phyloP scores from a whole-genome alignment of 75 land plant species.

The Larix kaempferi region DNA sequence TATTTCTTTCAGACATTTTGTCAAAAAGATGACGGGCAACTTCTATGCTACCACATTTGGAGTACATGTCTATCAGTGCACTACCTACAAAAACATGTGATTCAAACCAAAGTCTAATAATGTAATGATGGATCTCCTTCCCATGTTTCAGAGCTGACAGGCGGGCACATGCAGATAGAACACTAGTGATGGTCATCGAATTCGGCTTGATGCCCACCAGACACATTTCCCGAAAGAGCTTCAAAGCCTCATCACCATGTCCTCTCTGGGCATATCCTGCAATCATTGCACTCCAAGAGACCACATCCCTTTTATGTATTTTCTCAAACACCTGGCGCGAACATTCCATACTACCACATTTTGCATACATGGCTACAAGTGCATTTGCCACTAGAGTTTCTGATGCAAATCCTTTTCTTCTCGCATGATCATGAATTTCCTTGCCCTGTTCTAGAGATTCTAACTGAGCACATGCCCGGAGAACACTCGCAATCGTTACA shows the following conservation, averaged over 20 bases:
- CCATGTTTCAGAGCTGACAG: slow-evolving; percentile 8
- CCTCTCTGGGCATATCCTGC: slow-evolving; percentile 9
- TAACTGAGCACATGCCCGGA: slow-evolving; percentile 17
- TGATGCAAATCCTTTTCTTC: slow-evolving; percentile 22
- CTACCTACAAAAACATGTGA: slow-evolving; percentile 18
- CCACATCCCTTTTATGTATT: slow-evolving; percentile 22
- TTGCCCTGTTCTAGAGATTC: slow-evolving; percentile 28
- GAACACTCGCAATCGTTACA: slow-evolving; percentile 19
- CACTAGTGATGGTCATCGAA: background rate
- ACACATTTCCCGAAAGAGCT: background rate
- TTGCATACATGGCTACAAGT: slow-evolving; percentile 19
- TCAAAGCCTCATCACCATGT: background rate
- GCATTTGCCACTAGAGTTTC: slow-evolving; percentile 18
- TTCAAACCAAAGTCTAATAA: slow-evolving; percentile 17
- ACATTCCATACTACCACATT: slow-evolving; percentile 6
- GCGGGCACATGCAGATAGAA: slow-evolving; percentile 10
- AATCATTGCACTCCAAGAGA: slow-evolving; percentile 28
- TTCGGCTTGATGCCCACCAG: background rate
- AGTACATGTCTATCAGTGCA: slow-evolving; percentile 37
- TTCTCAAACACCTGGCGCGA: slow-evolving; percentile 21
- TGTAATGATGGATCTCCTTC: slow-evolving; percentile 27
- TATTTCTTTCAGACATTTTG: slow-evolving; percentile 11
- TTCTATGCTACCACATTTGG: slow-evolving; percentile 15
- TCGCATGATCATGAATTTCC: slow-evolving; percentile 34
- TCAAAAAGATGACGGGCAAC: slow-evolving; percentile 18